Evolutionary conservation across 768 basidiomycete genomes (phyloP), one percentile per base, ranked within the genome.

Genomic region (Podaxis sp.): DNA sequence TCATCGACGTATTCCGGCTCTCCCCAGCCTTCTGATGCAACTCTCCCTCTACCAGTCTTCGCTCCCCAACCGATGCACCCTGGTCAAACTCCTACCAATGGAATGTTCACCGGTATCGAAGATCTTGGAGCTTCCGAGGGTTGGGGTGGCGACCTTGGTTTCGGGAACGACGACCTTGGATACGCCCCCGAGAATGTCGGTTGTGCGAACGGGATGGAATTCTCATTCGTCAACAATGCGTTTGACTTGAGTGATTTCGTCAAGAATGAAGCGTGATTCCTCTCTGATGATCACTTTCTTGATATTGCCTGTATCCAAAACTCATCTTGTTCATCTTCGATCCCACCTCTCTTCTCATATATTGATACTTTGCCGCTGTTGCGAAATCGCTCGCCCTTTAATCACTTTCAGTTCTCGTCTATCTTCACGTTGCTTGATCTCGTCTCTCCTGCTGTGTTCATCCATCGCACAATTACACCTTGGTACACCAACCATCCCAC

Each of bases 1-100:
- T 63, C 59, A n/a, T 61, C 61, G 15, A 57, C 61, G 33, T 57
- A 49, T 38, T 63, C 61, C 15, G 61, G 46, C 11, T 63, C 61
- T 39, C 61, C 61, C 6, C 54, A 51, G 9, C 61, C 61, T 9
- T 63, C 55, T 28, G 61, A 63, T 28, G 30, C 38, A 48, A 52
- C 19, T 17, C 61, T 63, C 26, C 61, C 61, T 30, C 48, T 63
- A 0, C 61, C 61, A 2, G 61, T 63, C 38, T 63, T 51, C 28
- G 61, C 61, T 17, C 61, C 61, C 12, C 61, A 57, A 28, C 61
- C 61, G 4, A 19, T 63, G 9, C 61, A 57, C 15, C 46, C 55
- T 15, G 61, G 57, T 7, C 54, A 56, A 13, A 46, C 36, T n/a
- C 46, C 53, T 8, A 49, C 30, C 26, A 56, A 40, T 56, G 48